Conservation (phyloP, 1,139 yeast genomes). For the Hemisphaericaspora xylofermentans region DNA sequence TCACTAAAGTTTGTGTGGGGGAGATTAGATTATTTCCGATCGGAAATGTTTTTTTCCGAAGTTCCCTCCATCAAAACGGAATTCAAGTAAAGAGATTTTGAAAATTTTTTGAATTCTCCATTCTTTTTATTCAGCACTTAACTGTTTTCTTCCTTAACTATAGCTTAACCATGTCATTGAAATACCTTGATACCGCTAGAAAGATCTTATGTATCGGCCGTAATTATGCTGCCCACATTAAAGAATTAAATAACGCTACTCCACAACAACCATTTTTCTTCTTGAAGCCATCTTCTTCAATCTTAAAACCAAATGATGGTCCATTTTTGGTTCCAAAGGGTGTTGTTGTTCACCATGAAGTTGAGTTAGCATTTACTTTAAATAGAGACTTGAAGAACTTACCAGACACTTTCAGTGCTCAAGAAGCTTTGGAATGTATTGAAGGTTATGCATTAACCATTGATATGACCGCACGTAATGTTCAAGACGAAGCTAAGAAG, state of each 20-base stretch:
- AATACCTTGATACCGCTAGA: slow-evolving; percentile 63
- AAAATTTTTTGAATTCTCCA: not conserved
- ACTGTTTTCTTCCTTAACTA: not conserved
- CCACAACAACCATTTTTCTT: slow-evolving; percentile 91
- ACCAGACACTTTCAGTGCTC: slow-evolving; percentile 55
- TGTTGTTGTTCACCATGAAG: slow-evolving; percentile 83
- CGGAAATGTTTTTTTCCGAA: slow-evolving; percentile 1
- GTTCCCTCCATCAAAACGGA: no score
- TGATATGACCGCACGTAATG: slow-evolving; percentile 93
- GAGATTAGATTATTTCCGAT: slow-evolving; percentile 1
- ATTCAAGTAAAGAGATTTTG: no score
- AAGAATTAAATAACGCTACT: slow-evolving; percentile 76
- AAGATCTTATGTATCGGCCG: slow-evolving; percentile 95
- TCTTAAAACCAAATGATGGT: slow-evolving; percentile 62
- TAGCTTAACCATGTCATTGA: slow-evolving; percentile 44
- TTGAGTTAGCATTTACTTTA: slow-evolving; percentile 82
- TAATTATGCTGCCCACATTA: slow-evolving; percentile 91
- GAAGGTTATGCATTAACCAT: slow-evolving; percentile 85
- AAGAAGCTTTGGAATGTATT: slow-evolving; percentile 74
- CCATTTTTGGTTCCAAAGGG: slow-evolving; percentile 85
- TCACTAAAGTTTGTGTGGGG: not conserved
- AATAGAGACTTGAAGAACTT: slow-evolving; percentile 64
- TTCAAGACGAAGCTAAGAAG: slow-evolving; percentile 90
- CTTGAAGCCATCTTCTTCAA: slow-evolving; percentile 76
- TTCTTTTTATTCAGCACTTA: not conserved